These are phyloP conservation scores for Bolboschoenoplectus hybrid DNA, from an alignment of 202 grass and related monocot genomes.

Conservation along the genomic window DNA sequence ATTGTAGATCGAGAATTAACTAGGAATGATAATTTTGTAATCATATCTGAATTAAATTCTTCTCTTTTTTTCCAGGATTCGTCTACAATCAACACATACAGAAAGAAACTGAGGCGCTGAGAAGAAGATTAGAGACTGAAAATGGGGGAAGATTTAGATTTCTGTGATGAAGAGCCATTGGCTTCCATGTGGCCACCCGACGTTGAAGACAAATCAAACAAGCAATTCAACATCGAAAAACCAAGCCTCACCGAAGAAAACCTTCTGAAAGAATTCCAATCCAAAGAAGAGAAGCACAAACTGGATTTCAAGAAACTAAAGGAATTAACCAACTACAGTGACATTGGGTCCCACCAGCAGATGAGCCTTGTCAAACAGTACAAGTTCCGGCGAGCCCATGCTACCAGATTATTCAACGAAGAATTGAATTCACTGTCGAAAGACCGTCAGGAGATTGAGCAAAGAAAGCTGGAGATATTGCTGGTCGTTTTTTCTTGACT, in stretches of 20 bases:
- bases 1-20: conserved; percentile 17
- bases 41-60: neutral
- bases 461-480: conserved; percentile 77
- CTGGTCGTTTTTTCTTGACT: neutral
- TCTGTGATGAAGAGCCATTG: conserved; percentile 63
- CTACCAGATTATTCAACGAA: conserved; percentile 60
- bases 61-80: conserved; percentile 12
- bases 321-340: conserved; percentile 67
- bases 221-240: conserved; percentile 70
- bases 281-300: conserved; percentile 45
- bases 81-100: neutral
- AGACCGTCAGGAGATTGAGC: conserved; percentile 77
- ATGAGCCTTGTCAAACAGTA: conserved; percentile 72
- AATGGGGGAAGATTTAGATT: conserved; percentile 65
- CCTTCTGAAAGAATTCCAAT: conserved; percentile 47
- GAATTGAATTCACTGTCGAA: conserved; percentile 62
- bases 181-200: conserved; percentile 86
- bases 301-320: conserved; percentile 53
- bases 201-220: conserved; percentile 58
- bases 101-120: neutral
- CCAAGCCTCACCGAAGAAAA: conserved; percentile 56
- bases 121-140: conserved; percentile 30
- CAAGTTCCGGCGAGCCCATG: conserved; percentile 53
- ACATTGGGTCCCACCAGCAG: conserved; percentile 69
- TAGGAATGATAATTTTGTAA: neutral